A percentile compares a stretch with the other conserved stretches of the same genome.
Evolutionary conservation across 164 flowering plant species (phyloP).

Genomic region (Euptelea pleiosperma): DNA sequence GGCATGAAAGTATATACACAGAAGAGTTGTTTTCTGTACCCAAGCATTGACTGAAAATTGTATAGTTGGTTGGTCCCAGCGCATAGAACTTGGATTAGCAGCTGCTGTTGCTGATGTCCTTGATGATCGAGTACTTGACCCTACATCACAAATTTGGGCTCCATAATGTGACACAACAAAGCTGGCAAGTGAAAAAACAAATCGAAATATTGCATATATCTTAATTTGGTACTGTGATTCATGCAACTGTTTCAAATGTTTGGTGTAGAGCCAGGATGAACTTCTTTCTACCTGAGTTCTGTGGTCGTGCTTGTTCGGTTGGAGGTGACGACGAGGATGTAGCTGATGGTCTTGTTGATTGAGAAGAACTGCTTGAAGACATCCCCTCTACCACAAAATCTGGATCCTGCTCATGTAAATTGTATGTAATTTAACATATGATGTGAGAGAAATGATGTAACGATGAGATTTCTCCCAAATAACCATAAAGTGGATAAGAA

Average conservation of each 20-base stretch:
- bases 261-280: neutral
- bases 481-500: neutral
- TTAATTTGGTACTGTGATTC: too few relatives aligned
- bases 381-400: slow-evolving; percentile 83
- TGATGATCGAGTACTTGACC: slow-evolving; percentile 58
- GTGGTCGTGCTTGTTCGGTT: slow-evolving; percentile 48
- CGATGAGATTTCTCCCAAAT: neutral
- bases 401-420: slow-evolving; percentile 62
- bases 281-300: slow-evolving; percentile 45
- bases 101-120: slow-evolving; percentile 47
- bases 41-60: slow-evolving; percentile 95
- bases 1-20: neutral
- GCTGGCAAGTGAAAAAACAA: too few relatives aligned
- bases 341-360: slow-evolving; percentile 51
- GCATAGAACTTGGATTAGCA: slow-evolving; percentile 48
- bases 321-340: slow-evolving; percentile 52
- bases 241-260: too few relatives aligned
- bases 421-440: neutral
- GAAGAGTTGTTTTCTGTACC: slow-evolving; percentile 41
- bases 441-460: neutral
- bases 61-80: slow-evolving; percentile 84
- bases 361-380: slow-evolving; percentile 56
- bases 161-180: neutral
- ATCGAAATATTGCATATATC: too few relatives aligned
- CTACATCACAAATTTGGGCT: slow-evolving; percentile 33